Evolutionary conservation across 2,329 filamentous ascomycete genomes (phyloP).

Genomic region (Aspergillaceae sp.): DNA sequence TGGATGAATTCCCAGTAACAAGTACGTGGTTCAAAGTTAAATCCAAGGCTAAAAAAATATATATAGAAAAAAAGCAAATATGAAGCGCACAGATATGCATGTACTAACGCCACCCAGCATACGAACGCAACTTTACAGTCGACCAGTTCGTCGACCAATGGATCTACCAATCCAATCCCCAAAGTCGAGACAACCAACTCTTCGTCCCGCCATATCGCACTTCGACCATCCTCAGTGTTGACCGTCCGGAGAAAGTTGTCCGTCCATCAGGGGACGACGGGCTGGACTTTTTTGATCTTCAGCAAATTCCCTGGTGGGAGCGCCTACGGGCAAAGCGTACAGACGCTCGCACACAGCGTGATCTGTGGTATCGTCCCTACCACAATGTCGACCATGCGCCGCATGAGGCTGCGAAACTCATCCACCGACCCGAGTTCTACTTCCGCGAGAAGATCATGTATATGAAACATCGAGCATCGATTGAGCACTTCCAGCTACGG

Average conservation of each 20-base stretch:
- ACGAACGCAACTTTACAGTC: slow-evolving; percentile 34
- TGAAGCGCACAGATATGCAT: not conserved
- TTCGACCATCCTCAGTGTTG: slow-evolving; percentile 27
- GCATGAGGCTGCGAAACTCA: slow-evolving; percentile 14
- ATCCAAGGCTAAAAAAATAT: not conserved
- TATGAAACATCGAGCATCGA: slow-evolving; percentile 41
- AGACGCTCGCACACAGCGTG: slow-evolving; percentile 30
- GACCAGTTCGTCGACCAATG: slow-evolving; percentile 37
- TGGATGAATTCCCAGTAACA: not conserved
- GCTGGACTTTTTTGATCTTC: slow-evolving; percentile 29
- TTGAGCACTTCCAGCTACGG: slow-evolving; percentile 52
- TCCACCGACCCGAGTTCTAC: slow-evolving; percentile 37
- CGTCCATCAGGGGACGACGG: slow-evolving; percentile 20
- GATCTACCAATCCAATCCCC: slow-evolving; percentile 22
- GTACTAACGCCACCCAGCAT: slow-evolving; percentile 14
- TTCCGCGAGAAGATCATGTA: slow-evolving; percentile 44
- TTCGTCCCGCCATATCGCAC: slow-evolving; percentile 20
- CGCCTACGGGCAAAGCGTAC: slow-evolving; percentile 27
- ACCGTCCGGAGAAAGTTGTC: slow-evolving; percentile 22
- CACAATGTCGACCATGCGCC: slow-evolving; percentile 28
- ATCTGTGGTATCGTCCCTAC: slow-evolving; percentile 35
- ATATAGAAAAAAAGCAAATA: not conserved
- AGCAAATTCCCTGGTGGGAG: slow-evolving; percentile 35
- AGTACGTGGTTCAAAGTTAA: too few relatives aligned
- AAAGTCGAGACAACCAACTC: slow-evolving; percentile 13